phyloP scores from a whole-genome alignment of 495 filamentous ascomycete genomes.

The Xylaria flabelliformis region DNA sequence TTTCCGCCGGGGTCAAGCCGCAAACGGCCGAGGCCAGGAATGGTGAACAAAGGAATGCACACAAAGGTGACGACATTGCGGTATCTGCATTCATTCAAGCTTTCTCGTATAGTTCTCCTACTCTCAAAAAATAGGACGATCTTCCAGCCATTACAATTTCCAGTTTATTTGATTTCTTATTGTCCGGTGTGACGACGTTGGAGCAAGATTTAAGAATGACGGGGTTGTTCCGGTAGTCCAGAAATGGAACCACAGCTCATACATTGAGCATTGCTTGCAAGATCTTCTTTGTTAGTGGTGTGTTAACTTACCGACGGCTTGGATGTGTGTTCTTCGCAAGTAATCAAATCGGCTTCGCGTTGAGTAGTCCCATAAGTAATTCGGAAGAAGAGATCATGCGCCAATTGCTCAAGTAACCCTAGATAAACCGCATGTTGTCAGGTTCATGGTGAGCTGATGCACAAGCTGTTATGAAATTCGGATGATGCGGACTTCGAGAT shows the following conservation, averaged over 20 bases:
- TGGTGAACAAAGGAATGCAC: not conserved
- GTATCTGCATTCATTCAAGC: conserved; percentile 12
- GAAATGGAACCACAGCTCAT: not conserved
- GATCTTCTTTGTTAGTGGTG: not conserved
- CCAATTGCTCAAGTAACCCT: not conserved
- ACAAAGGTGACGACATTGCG: not conserved
- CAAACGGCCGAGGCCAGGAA: not conserved
- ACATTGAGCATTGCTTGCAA: not conserved
- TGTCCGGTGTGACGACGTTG: not conserved
- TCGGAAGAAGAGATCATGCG: not conserved
- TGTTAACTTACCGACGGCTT: not conserved
- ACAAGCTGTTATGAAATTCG: not conserved
- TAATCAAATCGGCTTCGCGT: not conserved
- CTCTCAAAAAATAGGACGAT: not conserved
- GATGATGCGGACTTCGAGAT: not conserved
- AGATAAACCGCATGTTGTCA: not conserved
- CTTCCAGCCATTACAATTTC: not conserved
- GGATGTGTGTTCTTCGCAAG: not conserved
- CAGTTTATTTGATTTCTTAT: not conserved
- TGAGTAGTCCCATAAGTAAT: not conserved
- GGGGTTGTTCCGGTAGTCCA: not conserved
- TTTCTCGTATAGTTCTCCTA: not conserved
- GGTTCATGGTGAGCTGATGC: not conserved
- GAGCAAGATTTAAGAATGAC: not conserved
- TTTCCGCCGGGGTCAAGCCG: not conserved